A percentile compares a stretch with the other conserved stretches of the same genome.
Evolutionary conservation across 1,139 yeast species (phyloP).

Genomic region (Lodderomyces parapsilosis): DNA sequence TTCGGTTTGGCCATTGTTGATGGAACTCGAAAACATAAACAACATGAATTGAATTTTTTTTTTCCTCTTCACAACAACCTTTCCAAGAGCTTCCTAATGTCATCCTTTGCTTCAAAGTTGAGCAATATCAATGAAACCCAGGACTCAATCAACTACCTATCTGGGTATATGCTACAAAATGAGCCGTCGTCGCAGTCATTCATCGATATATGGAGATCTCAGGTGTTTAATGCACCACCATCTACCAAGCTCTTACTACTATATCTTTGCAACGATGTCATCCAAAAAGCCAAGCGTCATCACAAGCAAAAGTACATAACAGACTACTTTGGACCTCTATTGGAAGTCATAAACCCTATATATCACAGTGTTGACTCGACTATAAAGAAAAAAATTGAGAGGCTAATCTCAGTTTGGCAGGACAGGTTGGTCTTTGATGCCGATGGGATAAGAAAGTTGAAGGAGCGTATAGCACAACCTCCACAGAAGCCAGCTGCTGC

Average conservation of each 20-base stretch:
- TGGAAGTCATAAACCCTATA: constrained; percentile 31
- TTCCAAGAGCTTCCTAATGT: constrained; percentile 2
- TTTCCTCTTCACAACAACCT: constrained; percentile 2
- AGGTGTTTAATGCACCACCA: constrained; percentile 27
- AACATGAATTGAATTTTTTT: constrained; percentile 5
- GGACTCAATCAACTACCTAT: constrained; percentile 76
- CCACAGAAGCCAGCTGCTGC: constrained; percentile 21
- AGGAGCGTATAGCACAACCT: constrained; percentile 11
- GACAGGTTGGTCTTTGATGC: constrained; percentile 59
- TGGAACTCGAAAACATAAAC: constrained; percentile 1
- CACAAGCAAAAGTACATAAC: constrained; percentile 57
- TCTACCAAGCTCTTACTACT: constrained; percentile 57
- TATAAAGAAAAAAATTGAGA: constrained; percentile 53
- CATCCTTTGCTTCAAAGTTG: constrained; percentile 51
- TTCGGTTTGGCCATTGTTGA: neutral
- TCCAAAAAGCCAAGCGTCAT: constrained; percentile 75
- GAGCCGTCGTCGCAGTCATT: constrained; percentile 58
- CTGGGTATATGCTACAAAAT: constrained; percentile 77
- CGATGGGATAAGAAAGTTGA: constrained; percentile 44
- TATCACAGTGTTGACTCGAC: constrained; percentile 36
- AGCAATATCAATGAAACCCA: constrained; percentile 70
- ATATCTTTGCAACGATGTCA: constrained; percentile 80
- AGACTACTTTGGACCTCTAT: constrained; percentile 55
- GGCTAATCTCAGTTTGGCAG: constrained; percentile 74
- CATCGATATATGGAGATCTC: constrained; percentile 51